phyloP scores from a whole-genome alignment of 495 filamentous ascomycete genomes.

The Penicillium psychrofluorescens region DNA sequence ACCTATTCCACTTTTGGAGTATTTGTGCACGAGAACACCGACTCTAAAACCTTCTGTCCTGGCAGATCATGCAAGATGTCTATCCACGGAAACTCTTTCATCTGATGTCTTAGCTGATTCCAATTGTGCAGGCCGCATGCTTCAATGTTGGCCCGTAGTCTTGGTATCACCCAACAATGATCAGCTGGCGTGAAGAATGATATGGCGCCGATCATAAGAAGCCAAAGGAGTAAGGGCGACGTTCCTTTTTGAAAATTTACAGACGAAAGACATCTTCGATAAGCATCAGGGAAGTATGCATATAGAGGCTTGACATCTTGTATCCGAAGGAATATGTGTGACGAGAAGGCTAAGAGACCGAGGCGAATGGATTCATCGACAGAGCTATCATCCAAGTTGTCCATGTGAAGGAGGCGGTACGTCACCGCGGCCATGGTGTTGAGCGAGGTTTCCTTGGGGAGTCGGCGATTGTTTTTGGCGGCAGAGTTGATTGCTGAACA shows the following conservation, averaged over 20 bases:
- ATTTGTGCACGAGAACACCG: no score
- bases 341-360: constrained; percentile 30
- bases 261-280: constrained; percentile 4
- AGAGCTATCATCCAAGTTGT: constrained; percentile 11
- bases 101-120: constrained; percentile 13
- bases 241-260: background rate
- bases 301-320: constrained; percentile 14
- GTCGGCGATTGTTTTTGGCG: constrained; percentile 4
- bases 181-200: constrained; percentile 17
- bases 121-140: constrained; percentile 10
- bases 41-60: constrained; percentile 9
- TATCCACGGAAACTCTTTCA: constrained; percentile 28
- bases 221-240: constrained; percentile 20
- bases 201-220: constrained; percentile 26
- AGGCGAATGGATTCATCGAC: constrained; percentile 29
- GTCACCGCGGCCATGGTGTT: constrained; percentile 32
- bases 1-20: no score
- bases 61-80: constrained; percentile 21
- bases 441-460: constrained; percentile 21
- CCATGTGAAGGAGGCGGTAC: constrained; percentile 33
- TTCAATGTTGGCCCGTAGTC: background rate
- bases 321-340: constrained; percentile 34
- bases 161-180: background rate
- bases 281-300: constrained; percentile 14
- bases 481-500: constrained; percentile 27